Conservation (phyloP, 2,329 filamentous ascomycete species). For the Ceratocystis cubensis region DNA sequence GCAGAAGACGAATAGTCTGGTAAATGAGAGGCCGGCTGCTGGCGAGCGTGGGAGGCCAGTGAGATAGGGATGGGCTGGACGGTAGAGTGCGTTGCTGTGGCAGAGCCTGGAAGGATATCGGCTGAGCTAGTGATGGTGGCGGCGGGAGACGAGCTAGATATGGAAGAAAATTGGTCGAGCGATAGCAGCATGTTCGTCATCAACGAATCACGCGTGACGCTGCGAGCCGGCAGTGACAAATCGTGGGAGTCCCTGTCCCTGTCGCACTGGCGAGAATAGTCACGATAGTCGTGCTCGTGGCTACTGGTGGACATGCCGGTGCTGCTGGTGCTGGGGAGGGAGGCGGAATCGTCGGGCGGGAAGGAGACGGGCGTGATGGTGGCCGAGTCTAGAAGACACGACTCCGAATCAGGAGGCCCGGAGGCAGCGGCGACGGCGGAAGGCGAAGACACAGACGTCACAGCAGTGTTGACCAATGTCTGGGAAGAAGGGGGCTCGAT, state of each 20-base stretch:
- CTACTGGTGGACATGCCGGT: constrained; percentile 28
- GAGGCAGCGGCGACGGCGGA: neutral
- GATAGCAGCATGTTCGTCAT: constrained; percentile 93
- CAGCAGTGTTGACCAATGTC: neutral
- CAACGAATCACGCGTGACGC: constrained; percentile 75
- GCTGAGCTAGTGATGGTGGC: constrained; percentile 23
- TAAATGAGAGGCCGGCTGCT: constrained; percentile 4
- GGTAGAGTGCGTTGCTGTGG: constrained; percentile 23
- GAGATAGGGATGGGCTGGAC: constrained; percentile 21
- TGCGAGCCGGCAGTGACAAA: constrained; percentile 62
- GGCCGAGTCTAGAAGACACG: constrained; percentile 32
- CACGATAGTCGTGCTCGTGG: constrained; percentile 25
- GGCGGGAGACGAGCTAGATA: constrained; percentile 35
- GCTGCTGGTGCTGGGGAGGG: constrained; percentile 21
- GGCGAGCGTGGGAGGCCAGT: constrained; percentile 9
- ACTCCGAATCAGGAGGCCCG: constrained; percentile 21
- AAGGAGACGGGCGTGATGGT: constrained; percentile 27
- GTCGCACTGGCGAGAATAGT: constrained; percentile 21
- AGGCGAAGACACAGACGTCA: neutral
- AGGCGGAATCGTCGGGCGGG: neutral
- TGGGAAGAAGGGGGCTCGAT: neutral
- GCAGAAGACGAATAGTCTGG: constrained; percentile 7
- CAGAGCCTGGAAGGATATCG: neutral
- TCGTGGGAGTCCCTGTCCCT: constrained; percentile 71
- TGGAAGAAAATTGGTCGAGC: constrained; percentile 60